Percentiles rank a stretch among this genome's conserved stretches.
Conservation (phyloP, 441 rosid genomes). For the Brassica hybrid region DNA sequence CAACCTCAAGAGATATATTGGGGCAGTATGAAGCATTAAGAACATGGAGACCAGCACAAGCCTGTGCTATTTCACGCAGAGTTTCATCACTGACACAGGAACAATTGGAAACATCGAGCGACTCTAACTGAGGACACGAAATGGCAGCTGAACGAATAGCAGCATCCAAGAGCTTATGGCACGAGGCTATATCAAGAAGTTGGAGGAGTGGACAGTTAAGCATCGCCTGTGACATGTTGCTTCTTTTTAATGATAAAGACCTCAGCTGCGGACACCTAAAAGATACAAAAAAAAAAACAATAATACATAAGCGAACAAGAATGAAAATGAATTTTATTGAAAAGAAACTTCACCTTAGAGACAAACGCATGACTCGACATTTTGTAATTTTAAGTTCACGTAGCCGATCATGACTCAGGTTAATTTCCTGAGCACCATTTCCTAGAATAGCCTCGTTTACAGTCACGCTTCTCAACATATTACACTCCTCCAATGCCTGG, state of each 20-base stretch:
- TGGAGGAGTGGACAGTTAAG: too few species aligned
- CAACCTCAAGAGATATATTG: conserved; percentile 94
- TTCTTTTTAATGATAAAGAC: too few species aligned
- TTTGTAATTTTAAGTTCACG: conserved; percentile 77
- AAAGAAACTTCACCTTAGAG: conserved; percentile 65
- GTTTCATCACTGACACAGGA: conserved; percentile 97
- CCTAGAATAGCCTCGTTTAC: conserved; percentile 80
- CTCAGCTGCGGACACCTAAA: conserved; percentile 90
- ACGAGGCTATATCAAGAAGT: too few species aligned
- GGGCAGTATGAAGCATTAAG: conserved; percentile 98
- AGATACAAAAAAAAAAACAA: conserved; percentile 17
- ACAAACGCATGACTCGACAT: conserved; percentile 86
- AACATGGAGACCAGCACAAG: conserved; percentile 72
- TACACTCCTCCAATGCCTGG: too few species aligned
- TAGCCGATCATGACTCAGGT: conserved; percentile 81
- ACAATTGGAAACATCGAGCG: conserved; percentile 99
- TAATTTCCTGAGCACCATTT: conserved; percentile 85
- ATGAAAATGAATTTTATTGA: not conserved
- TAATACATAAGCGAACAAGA: conserved; percentile 30
- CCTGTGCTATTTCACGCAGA: conserved; percentile 74
- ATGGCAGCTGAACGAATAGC: too few species aligned
- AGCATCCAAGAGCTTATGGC: too few species aligned
- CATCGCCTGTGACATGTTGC: too few species aligned
- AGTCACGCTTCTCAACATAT: conserved; percentile 70
- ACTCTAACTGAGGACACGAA: too few species aligned